Conservation (phyloP, 306 rosid genomes). For the Alnus glutinosa region DNA sequence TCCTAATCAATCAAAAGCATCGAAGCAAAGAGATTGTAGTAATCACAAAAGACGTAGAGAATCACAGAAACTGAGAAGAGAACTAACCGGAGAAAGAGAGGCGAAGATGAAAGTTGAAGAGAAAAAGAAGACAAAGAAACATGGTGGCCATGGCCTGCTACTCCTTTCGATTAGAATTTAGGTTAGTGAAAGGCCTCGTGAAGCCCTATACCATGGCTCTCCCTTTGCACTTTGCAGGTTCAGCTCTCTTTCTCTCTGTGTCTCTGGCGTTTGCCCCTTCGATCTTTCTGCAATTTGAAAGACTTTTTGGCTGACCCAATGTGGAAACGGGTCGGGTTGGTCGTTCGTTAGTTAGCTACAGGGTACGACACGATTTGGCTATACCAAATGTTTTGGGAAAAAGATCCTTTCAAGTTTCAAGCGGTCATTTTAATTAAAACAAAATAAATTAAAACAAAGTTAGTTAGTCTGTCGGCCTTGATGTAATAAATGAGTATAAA, state of each 20-base stretch:
- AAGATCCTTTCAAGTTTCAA: no score
- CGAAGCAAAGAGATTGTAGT: neutral
- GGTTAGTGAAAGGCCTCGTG: no score
- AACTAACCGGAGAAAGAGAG: constrained; percentile 54
- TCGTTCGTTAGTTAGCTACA: no score
- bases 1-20: neutral
- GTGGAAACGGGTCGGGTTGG: no score
- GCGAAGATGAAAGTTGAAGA: constrained; percentile 40
- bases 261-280: neutral
- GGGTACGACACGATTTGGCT: no score
- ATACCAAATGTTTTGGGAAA: no score
- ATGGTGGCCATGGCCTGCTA: constrained; percentile 48
- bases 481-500: no score
- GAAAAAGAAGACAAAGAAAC: constrained; percentile 30
- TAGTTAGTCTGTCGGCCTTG: no score
- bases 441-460: no score
- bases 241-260: neutral
- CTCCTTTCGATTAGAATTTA: neutral
- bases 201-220: neutral
- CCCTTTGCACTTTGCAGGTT: neutral
- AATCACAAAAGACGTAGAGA: neutral
- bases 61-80: neutral
- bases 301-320: neutral
- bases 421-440: no score
- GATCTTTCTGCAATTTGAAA: neutral